Base-by-base conservation (phyloP, 2,329 filamentous ascomycete species). In the Diaporthe destruens region DNA sequence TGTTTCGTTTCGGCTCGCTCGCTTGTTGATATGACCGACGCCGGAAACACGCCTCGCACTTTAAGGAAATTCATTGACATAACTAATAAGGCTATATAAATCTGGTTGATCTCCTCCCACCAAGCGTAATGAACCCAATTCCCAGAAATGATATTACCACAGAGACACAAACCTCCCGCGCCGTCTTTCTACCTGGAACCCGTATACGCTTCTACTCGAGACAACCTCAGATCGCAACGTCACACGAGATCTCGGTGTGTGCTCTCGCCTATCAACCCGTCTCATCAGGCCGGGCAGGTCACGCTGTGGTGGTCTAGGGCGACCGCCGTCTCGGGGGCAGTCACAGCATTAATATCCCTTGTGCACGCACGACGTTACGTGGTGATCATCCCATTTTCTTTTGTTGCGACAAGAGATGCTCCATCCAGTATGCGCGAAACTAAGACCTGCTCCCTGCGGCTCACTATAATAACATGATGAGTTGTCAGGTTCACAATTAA, bases 131-230 rank as follows among this genome's bases (percentile, higher is more conserved):
- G 9, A 6, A 6, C 14, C 23, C 20, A 53, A 53, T 29, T 39
- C 32, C n/a, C 42, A 51, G n/a, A 49, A 9, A 18, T 23, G 18
- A 14, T 29, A 2, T 29, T 29, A 20, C 25, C 49, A 34, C 36
- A 71, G 57, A 65, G 69, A 71, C 57, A 66, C 23, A 20, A 20
- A 42, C 29, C 20, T 53, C 20, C 56, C 55, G 47, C n/a, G 20
- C 20, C 18, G 23, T 51, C 36, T 55, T 65, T 55, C 12, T 69
- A 72, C 16, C 20, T 69, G 44, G 29, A 63, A 42, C 65, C 54
- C 56, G 55, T 72, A 55, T 69, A 56, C 65, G 63, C 71, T 69
- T 61, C 54, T 36, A 59, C 18, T 69, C 61, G n/a, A 72, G 63
- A 72, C 71, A 72, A 12, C 18, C 20, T 44, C 32, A 59, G 44